Percentiles rank a stretch among this genome's conserved stretches.
Conservation (phyloP, 805 yeast species). For the Teunomyces stri region DNA sequence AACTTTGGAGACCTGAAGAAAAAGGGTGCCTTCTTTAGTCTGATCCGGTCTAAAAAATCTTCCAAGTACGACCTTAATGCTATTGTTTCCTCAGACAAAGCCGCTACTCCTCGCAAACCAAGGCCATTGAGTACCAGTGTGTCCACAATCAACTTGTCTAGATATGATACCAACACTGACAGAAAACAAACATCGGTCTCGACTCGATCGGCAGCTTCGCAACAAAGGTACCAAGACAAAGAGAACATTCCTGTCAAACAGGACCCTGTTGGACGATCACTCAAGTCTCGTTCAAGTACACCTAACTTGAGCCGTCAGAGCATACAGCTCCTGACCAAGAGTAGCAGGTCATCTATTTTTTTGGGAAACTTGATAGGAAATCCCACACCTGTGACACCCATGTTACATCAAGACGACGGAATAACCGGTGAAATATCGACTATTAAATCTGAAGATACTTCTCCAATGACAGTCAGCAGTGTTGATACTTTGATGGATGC, state of each 20-base stretch:
- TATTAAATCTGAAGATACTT: constrained; percentile 7
- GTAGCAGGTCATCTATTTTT: constrained; percentile 4
- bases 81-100: background rate
- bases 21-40: constrained; percentile 12
- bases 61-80: constrained; percentile 6
- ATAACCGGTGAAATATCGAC: constrained; percentile 7
- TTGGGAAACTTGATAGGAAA: constrained; percentile 5
- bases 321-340: background rate
- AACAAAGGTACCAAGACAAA: constrained; percentile 9
- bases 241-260: constrained; percentile 12
- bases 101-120: constrained; percentile 7
- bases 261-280: constrained; percentile 3
- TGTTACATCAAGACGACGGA: constrained; percentile 9
- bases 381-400: constrained; percentile 5
- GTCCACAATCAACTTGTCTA: constrained; percentile 5
- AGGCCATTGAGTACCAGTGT: constrained; percentile 16
- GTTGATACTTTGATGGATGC: constrained; percentile 18
- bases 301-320: constrained; percentile 16
- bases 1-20: constrained; percentile 19
- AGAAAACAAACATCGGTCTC: constrained; percentile 1
- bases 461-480: constrained; percentile 10
- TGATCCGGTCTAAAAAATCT: constrained; percentile 15
- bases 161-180: background rate
- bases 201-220: constrained; percentile 1
- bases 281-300: constrained; percentile 21